phyloP scores from a whole-genome alignment of 1,284 basidiomycete species.

The Quambalaria eucalypti region DNA sequence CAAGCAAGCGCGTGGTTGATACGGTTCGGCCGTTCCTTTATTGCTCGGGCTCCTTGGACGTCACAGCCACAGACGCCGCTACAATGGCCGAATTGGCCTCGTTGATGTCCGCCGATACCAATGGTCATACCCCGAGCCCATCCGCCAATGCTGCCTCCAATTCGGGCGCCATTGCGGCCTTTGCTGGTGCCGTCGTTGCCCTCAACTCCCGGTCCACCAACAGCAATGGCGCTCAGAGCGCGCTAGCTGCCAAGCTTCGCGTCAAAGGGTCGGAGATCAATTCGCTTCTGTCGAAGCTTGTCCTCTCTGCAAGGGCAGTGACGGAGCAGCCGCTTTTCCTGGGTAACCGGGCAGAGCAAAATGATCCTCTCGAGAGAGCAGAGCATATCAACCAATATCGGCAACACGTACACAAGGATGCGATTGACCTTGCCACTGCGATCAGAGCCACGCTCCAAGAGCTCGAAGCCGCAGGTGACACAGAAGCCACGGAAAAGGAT shows the following conservation, averaged over 20 bases:
- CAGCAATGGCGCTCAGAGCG: background rate
- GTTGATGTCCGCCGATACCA: background rate
- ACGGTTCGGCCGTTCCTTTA: slow-evolving; percentile 25
- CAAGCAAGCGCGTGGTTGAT: slow-evolving; percentile 16
- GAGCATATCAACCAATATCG: slow-evolving; percentile 33
- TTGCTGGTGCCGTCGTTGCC: slow-evolving; percentile 2
- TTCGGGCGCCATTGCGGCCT: slow-evolving; percentile 6
- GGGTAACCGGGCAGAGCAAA: too few species aligned
- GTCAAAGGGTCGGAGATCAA: too few species aligned
- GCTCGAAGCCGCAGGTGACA: too few species aligned
- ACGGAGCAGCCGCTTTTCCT: slow-evolving; percentile 23
- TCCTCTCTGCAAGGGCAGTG: slow-evolving; percentile 49
- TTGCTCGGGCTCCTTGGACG: slow-evolving; percentile 20
- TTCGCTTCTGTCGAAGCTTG: slow-evolving; percentile 50
- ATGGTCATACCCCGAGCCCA: background rate
- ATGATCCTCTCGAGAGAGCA: slow-evolving; percentile 7
- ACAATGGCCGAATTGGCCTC: slow-evolving; percentile 19
- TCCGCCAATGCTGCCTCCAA: background rate
- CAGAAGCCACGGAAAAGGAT: too few species aligned
- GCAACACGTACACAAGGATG: slow-evolving; percentile 32
- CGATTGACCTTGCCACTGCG: slow-evolving; percentile 23
- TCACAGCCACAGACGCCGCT: slow-evolving; percentile 17
- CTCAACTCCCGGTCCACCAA: background rate
- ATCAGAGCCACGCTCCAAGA: slow-evolving; percentile 18
- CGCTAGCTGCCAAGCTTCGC: too few species aligned